These are phyloP conservation scores for Paramarasmius palmivorus DNA, from an alignment of 1,284 basidiomycete genomes.

Conservation along the genomic window DNA sequence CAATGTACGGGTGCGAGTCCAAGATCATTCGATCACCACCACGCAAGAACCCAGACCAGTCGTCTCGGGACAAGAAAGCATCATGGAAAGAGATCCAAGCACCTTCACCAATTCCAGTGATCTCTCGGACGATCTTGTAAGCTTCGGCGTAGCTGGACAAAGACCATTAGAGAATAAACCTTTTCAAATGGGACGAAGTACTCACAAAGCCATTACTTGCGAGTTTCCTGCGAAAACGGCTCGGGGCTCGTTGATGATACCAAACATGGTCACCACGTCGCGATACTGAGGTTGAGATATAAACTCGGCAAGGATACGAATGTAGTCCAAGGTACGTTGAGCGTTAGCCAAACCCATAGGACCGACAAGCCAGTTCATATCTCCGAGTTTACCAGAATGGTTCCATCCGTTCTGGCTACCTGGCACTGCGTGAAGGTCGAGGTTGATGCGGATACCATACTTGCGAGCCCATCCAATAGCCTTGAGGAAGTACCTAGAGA, in stretches of 20 bases:
- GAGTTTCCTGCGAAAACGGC: conserved; percentile 51
- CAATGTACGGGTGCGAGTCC: conserved; percentile 82
- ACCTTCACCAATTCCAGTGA: conserved; percentile 75
- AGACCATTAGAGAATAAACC: conserved; percentile 11
- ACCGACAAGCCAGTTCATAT: conserved; percentile 68
- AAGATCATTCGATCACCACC: conserved; percentile 80
- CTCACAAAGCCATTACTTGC: conserved; percentile 8
- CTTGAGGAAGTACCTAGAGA: conserved; percentile 77
- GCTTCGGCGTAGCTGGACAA: conserved; percentile 65
- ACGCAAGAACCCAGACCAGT: conserved; percentile 72
- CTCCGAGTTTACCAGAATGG: conserved; percentile 71
- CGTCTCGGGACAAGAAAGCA: conserved; percentile 63
- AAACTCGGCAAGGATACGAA: conserved; percentile 87
- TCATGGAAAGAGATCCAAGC: conserved; percentile 79
- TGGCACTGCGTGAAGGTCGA: conserved; percentile 83
- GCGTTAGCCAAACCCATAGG: conserved; percentile 78
- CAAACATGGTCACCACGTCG: conserved; percentile 84
- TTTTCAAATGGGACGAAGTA: neutral
- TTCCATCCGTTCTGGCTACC: conserved; percentile 86
- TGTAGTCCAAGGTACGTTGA: conserved; percentile 87
- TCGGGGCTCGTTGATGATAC: conserved; percentile 76
- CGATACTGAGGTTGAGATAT: conserved; percentile 86
- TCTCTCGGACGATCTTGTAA: conserved; percentile 76
- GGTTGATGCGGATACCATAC: conserved; percentile 91
- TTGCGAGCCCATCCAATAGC: conserved; percentile 95